Base-by-base conservation (phyloP, 371 early-diverging fungal species). In the Mortierella sp. region DNA sequence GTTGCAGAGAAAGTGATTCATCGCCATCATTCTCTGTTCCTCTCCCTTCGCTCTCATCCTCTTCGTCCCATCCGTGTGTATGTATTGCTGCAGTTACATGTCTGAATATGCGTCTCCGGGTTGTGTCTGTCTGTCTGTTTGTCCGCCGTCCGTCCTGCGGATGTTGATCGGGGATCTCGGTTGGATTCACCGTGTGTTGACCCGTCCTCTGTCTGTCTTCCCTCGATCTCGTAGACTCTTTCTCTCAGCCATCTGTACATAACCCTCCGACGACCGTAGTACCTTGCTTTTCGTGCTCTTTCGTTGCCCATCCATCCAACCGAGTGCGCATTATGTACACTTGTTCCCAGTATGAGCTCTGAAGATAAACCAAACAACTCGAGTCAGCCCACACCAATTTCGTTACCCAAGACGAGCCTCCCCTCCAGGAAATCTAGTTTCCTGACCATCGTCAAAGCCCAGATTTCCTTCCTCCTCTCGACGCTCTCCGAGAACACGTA, bases 381-480 rank as follows among this genome's bases (percentile, higher is more conserved):
- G 31, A 66, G 61, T 68, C 78, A 70, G 52, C 67, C 70, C 61
- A 66, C 71, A 61, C 64, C 73, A 28, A 49, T 57, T 23, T 46
- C 68, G 47, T 76, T 70, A 28, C 69, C 78, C 66, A 65, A 66
- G 78, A 58, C 66, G 70, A 76, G 71, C 62, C 65, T 76, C 54
- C 78, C 70, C 31, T 65, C 66, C 63, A 76, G 56, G 67, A 76
- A 76, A 51, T 69, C 82, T 26, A 83, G 83, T 68, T 81, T 89
- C 70, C 65, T 76, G 59, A 86, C 84, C 24, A 88, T 88, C 47
- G 85, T 86, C 42, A 89, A 87, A 72, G 90, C 90, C 46, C 90
- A 89, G 78, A 79, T 86, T 48, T 80, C 74, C 48, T 70, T 89
- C 54, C 81, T 88, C 31, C 74, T 87, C 57, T 82, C 86, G 27